Conservation (phyloP, 768 basidiomycete species). For the Mycena alexandri region DNA sequence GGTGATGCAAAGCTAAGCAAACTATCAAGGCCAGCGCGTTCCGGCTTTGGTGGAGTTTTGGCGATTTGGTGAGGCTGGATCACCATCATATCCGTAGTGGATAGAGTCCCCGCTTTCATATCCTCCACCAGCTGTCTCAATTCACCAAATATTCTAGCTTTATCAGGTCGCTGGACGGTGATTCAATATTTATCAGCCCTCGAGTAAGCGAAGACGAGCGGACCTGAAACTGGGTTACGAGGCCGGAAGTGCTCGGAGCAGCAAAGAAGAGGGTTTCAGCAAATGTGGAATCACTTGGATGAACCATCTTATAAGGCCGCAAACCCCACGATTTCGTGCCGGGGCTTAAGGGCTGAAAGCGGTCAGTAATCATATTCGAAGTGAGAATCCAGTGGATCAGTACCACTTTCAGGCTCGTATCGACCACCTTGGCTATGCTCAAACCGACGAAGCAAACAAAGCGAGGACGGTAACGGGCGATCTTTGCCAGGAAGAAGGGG, state of each 20-base stretch:
- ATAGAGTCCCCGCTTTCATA: conserved; percentile 24
- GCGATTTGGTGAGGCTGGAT: conserved; percentile 25
- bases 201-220: conserved; percentile 34
- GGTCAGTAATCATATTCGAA: neutral
- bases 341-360: conserved; percentile 27
- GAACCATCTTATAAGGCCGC: conserved; percentile 65
- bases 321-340: conserved; percentile 52
- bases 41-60: neutral
- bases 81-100: conserved; percentile 18
- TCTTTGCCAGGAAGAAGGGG: conserved; percentile 69
- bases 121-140: conserved; percentile 26
- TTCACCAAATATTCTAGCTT: conserved; percentile 35
- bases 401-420: conserved; percentile 44
- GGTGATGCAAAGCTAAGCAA: conserved; percentile 2
- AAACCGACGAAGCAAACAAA: conserved; percentile 87
- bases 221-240: conserved; percentile 81
- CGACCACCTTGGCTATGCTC: conserved; percentile 62
- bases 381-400: neutral
- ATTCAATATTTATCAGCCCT: neutral
- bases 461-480: conserved; percentile 67
- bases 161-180: conserved; percentile 25
- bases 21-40: neutral
- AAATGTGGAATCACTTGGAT: conserved; percentile 40
- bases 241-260: conserved; percentile 81
- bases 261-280: conserved; percentile 80